Conservation (phyloP, 2,329 filamentous ascomycete genomes). For the Epichloe festucae region DNA sequence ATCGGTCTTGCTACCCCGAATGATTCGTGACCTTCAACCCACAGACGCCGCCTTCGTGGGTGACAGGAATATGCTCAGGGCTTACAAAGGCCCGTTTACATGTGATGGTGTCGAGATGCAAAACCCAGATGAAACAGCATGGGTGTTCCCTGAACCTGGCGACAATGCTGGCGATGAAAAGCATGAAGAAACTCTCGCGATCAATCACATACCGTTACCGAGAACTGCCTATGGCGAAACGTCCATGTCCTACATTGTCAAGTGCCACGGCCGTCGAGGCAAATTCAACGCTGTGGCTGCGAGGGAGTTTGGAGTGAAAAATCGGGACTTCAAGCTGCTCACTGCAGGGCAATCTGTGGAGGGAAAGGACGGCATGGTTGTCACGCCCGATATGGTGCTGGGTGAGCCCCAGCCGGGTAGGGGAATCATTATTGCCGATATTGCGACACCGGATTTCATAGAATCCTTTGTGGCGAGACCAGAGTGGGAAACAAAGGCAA, state of each 20-base stretch:
- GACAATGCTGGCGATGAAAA: slow-evolving; percentile 6
- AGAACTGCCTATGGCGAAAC: slow-evolving; percentile 50
- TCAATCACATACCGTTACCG: slow-evolving; percentile 40
- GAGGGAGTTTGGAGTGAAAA: slow-evolving; percentile 47
- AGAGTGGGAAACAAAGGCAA: slow-evolving; percentile 53
- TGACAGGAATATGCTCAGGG: slow-evolving; percentile 48
- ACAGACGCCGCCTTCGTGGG: slow-evolving; percentile 41
- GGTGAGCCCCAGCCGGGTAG: slow-evolving; percentile 51
- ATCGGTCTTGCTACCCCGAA: slow-evolving; percentile 13
- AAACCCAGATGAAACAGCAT: slow-evolving; percentile 15
- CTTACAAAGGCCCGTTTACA: slow-evolving; percentile 50
- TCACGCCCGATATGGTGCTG: slow-evolving; percentile 82
- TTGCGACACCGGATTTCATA: slow-evolving; percentile 60
- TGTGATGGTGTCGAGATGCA: slow-evolving; percentile 9
- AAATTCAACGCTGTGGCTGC: slow-evolving; percentile 63
- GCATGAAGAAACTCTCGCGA: slow-evolving; percentile 10
- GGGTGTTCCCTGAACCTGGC: slow-evolving; percentile 13
- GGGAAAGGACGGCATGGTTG: slow-evolving; percentile 49
- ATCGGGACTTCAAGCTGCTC: slow-evolving; percentile 44
- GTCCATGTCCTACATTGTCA: slow-evolving; percentile 77
- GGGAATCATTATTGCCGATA: slow-evolving; percentile 67
- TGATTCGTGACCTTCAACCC: slow-evolving; percentile 16
- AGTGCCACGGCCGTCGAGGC: slow-evolving; percentile 61
- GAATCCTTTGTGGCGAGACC: slow-evolving; percentile 53
- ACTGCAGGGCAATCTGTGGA: slow-evolving; percentile 49